Conservation (phyloP, 164 flowering plant genomes). For the Paratinospora sagittata region DNA sequence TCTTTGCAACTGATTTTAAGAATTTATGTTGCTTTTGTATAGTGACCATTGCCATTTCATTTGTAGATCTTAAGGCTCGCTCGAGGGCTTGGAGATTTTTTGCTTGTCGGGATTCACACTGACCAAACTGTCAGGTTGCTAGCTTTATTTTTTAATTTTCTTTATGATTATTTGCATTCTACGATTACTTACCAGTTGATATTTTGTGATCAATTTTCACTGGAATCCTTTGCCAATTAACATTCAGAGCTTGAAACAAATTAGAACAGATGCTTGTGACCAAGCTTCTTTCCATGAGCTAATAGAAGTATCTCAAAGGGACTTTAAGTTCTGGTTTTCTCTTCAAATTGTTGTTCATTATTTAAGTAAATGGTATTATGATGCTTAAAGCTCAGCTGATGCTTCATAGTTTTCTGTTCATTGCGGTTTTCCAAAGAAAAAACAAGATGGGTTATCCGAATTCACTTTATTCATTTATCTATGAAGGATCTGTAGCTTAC, state of each 20-base stretch:
- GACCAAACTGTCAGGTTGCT: slow-evolving; percentile 89
- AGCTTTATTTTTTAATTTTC: slow-evolving; percentile 6
- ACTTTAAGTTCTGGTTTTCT: too few relatives aligned
- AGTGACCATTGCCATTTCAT: slow-evolving; percentile 9
- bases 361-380: too few relatives aligned
- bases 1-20: neutral
- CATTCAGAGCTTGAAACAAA: neutral
- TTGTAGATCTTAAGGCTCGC: slow-evolving; percentile 76
- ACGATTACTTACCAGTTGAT: neutral
- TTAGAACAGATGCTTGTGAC: neutral
- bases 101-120: slow-evolving; percentile 91
- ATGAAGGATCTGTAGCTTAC: too few relatives aligned
- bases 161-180: neutral
- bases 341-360: too few relatives aligned
- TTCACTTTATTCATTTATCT: too few relatives aligned
- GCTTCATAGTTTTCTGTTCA: too few relatives aligned
- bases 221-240: neutral
- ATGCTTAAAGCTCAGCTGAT: too few relatives aligned
- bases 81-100: slow-evolving; percentile 88
- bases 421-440: too few relatives aligned
- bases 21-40: neutral
- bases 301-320: too few relatives aligned
- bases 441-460: too few relatives aligned
- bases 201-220: neutral
- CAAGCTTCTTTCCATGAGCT: neutral